These are phyloP conservation scores for Cladosporium cucumerinum DNA, from an alignment of 2,329 filamentous ascomycete species.

Conservation along the genomic window DNA sequence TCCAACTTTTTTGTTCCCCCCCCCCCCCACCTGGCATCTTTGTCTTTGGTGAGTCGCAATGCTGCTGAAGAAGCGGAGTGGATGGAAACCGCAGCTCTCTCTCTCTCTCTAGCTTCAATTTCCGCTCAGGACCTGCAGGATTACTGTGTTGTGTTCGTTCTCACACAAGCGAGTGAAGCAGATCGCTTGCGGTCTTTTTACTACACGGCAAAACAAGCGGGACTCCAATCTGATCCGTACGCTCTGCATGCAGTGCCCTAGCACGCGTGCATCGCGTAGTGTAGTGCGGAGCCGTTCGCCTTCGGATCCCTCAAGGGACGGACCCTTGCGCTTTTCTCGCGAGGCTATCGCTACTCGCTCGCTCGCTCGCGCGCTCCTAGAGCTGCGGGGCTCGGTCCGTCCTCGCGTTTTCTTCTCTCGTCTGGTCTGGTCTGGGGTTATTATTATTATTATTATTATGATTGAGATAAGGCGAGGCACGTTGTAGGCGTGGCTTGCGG, in stretches of 20 bases:
- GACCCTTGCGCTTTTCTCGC: background rate
- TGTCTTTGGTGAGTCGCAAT: background rate
- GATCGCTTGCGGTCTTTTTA: background rate
- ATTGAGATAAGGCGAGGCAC: background rate
- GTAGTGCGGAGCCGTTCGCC: background rate
- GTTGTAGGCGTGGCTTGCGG: background rate
- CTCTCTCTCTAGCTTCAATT: too few relatives aligned
- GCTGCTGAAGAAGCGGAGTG: too few relatives aligned
- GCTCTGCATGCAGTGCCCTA: background rate
- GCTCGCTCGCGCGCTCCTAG: background rate
- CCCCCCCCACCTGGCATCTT: background rate
- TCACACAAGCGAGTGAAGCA: background rate
- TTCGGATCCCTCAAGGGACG: background rate
- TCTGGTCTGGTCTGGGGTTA: background rate
- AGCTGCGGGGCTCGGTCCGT: background rate
- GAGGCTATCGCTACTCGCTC: too few relatives aligned
- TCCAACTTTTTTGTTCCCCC: too few relatives aligned
- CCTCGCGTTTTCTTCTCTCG: background rate
- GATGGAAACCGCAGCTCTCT: background rate
- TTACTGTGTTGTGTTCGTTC: too few relatives aligned
- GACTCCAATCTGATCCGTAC: background rate
- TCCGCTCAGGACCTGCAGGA: too few relatives aligned
- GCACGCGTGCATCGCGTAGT: background rate
- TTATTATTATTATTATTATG: too few relatives aligned
- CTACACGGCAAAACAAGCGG: background rate